Base-by-base conservation (phyloP, 768 basidiomycete genomes). In the Pleurotus eryngii region DNA sequence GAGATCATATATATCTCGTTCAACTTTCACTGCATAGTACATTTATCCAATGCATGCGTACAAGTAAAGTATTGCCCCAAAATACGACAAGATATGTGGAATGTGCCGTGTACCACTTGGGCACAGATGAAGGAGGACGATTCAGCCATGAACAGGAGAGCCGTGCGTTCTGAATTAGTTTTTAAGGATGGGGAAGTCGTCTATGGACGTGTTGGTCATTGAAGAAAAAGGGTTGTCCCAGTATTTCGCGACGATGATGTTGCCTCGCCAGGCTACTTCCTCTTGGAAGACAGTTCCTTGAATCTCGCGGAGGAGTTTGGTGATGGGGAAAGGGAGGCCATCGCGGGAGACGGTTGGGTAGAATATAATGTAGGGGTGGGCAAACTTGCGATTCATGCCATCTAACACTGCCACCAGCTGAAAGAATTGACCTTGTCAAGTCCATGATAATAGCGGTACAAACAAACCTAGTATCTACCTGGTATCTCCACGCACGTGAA, bases 171-270 rank as follows among this genome's bases (percentile, higher is more conserved):
- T 72, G 57, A 92, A 80, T 67, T 85, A 90, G 68, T 92, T 92
- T 67, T 89, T 86, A 58, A 92, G 69, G 60, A 92, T 81, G 3
- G 90, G 87, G 61, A 90, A 92, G 65, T 92, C 90, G 35, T 89
- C 85, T 81, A 90, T 91, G 15, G 87, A 84, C 20, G 82, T 83
- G 65, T 90, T 78, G 17, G 84, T 82, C 81, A 92, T 81, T 3
- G 76, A 77, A 4, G 74, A 70, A 65, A 81, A 83, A 0, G 82
- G 81, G 46, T 75, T 73, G 51, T 79, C 79, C 26, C 72, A 72
- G 63, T 81, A 92, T 70, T 91, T 92, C 39, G 85, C 89, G 43
- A 90, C 74, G 61, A 92, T 75, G 55, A 92, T 80, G 70, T 91
- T 90, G 17, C 90, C 90, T 50, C 88, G 81, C 90, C 90, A 92